phyloP scores from a whole-genome alignment of 2,329 filamentous ascomycete genomes.

The Balansia obtecta region DNA sequence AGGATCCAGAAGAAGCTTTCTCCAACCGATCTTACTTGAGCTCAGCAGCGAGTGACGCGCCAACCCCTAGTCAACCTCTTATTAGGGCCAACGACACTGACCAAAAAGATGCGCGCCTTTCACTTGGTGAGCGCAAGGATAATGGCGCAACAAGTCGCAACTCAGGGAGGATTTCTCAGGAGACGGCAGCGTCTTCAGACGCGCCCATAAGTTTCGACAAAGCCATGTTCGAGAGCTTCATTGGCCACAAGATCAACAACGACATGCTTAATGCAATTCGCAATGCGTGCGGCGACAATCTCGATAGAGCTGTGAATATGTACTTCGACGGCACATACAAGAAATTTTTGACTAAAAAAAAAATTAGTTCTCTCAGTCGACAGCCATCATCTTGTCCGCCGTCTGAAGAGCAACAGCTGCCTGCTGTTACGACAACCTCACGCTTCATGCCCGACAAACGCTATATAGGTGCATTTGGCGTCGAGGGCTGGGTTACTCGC shows the following conservation, averaged over 20 bases:
- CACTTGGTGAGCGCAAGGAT: constrained; percentile 8
- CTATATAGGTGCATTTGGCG: constrained; percentile 87
- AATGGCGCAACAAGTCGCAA: constrained; percentile 4
- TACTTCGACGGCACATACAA: constrained; percentile 60
- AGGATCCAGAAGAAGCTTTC: constrained; percentile 19
- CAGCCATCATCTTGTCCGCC: background rate
- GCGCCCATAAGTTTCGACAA: constrained; percentile 37
- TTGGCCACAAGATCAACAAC: constrained; percentile 42
- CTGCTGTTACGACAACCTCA: background rate
- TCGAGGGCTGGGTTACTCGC: constrained; percentile 80
- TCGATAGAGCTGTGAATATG: constrained; percentile 55
- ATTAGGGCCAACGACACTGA: constrained; percentile 13
- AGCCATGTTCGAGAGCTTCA: constrained; percentile 43
- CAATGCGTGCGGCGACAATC: constrained; percentile 41
- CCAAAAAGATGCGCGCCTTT: constrained; percentile 9
- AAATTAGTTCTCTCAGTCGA: background rate
- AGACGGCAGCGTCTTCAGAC: constrained; percentile 10
- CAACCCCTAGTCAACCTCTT: constrained; percentile 13
- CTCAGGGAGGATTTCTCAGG: constrained; percentile 6
- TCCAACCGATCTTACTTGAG: constrained; percentile 14
- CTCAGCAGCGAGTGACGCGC: constrained; percentile 10
- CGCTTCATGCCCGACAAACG: constrained; percentile 31
- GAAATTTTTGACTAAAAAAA: constrained; percentile 22
- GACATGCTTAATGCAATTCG: constrained; percentile 37
- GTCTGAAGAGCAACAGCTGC: background rate